Base-by-base conservation (phyloP, 345 rosid species). In the Crucihimalaya himalaica region DNA sequence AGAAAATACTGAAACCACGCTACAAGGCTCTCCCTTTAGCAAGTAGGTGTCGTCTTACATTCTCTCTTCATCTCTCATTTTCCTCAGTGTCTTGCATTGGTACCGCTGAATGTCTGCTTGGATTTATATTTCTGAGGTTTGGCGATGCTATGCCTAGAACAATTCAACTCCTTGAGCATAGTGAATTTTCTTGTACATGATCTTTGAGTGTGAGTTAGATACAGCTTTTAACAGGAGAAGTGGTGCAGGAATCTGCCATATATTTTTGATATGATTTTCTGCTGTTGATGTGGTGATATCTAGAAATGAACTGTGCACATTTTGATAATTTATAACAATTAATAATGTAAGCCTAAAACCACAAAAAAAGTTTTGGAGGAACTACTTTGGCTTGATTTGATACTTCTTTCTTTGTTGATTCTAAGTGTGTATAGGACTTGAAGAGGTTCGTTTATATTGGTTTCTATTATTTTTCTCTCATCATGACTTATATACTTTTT, bases 21-120 rank as follows among this genome's bases (percentile, higher is more conserved):
- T 88, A 62, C 79, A 70, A 73, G 85, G 81, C 74, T 84, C 96
- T 74, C 82, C 84, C 35, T 78, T 73, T 78, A 42, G 66, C 84
- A 82, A 78, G 98, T 94, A 80, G 61, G 86, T 31, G 5, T 31
- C 18, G 1, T 14, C 51, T 63, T 27, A 70, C 5, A 15, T 31
- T 37, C 54, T 62, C 23, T 42, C 43, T 50, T 51, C 20, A 23
- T 43, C 47, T 59, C 15, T 69, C 14, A 15, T 45, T 31, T 23
- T 68, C 34, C 51, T 13, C 4, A 39, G 45, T 40, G 28, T 34
- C 78, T 48, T 51, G 46, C 52, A 21, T 67, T 59, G 61, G 21
- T 40, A 37, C 20, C 3, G 27, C 61, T 40, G 12, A 67, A 11
- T 47, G 23, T 15, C 68, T 29, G 27, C 31, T 25, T 50, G 68